Conservation (phyloP, 2,329 filamentous ascomycete species). For the Cladosporium cucumerinum region DNA sequence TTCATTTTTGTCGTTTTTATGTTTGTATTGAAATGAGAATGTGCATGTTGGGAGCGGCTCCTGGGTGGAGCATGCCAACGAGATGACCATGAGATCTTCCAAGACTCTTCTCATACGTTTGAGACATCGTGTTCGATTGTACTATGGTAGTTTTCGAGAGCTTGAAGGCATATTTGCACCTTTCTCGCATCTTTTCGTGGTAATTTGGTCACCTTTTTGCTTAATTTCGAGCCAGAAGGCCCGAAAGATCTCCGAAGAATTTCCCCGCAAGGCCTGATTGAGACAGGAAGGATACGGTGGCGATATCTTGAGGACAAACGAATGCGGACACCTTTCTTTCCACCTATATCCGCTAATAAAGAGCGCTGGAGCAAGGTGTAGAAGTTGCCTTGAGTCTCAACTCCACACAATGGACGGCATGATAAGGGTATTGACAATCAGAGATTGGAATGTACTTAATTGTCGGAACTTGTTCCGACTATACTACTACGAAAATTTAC, state of each 20-base stretch:
- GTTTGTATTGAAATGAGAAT: background rate
- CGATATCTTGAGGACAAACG: background rate
- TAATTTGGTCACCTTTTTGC: background rate
- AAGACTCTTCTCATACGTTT: no score
- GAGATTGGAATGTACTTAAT: background rate
- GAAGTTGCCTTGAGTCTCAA: background rate
- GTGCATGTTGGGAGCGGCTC: background rate
- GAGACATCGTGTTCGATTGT: no score
- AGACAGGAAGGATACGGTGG: background rate
- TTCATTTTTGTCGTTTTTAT: background rate
- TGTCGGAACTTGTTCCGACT: no score
- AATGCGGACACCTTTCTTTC: background rate
- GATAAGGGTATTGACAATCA: background rate
- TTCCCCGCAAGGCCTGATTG: background rate
- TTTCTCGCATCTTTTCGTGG: background rate
- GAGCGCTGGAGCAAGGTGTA: background rate
- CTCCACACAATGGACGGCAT: background rate
- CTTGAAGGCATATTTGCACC: background rate
- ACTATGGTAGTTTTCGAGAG: no score
- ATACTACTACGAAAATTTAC: no score
- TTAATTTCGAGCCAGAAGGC: background rate
- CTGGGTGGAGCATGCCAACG: background rate
- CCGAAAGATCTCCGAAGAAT: background rate
- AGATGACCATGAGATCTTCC: background rate
- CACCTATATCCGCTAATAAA: background rate